Base-by-base conservation (phyloP, 345 rosid genomes). In the Bruguiera sexangula region DNA sequence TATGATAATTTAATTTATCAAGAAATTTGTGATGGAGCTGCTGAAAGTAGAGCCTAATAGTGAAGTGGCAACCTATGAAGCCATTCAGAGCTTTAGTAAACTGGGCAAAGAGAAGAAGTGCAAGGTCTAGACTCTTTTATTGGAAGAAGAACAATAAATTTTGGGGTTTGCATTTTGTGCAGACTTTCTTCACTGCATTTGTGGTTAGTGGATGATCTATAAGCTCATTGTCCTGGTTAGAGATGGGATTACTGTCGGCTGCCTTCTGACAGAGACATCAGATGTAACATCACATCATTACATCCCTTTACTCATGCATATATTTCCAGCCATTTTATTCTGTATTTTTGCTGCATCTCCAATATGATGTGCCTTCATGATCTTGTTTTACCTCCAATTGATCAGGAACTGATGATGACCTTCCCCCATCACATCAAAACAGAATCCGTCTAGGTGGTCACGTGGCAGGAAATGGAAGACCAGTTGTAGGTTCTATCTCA, bases 361-460 rank as follows among this genome's bases (percentile, higher is more conserved):
- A 18, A 10, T 29, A 6, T 10, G 20, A 39, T 65, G 48, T 53
- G 13, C 36, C 29, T 51, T 19, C 13, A 37, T 27, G 34, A 39
- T n/a, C 15, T 21, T n/a, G 13, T 43, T 53, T 36, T 63, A 31
- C 13, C 62, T 55, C 27, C 46, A 32, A 62, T 63, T 29, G 48
- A 66, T 69, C 86, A 91, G 97, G 97, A 70, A 89, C 97, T 29
- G 97, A 91, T 79, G 95, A 91, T 63, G 97, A 91, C 80, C 80
- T 91, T 52, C 92, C 94, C 56, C 97, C 97, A 20, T 74, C 91
- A 36, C 89, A 89, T 76, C 86, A 79, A 65, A 81, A 78, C 70
- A 87, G 89, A 70, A 82, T 89, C 26, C 83, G 86, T 57, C 66
- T 88, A 84, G 89, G 88, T 24, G 89, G 88, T 2, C 89, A 83